A percentile compares a stretch with the other conserved stretches of the same genome.
Conservation (phyloP, 1,284 basidiomycete genomes). For the Austropuccinia psidii region DNA sequence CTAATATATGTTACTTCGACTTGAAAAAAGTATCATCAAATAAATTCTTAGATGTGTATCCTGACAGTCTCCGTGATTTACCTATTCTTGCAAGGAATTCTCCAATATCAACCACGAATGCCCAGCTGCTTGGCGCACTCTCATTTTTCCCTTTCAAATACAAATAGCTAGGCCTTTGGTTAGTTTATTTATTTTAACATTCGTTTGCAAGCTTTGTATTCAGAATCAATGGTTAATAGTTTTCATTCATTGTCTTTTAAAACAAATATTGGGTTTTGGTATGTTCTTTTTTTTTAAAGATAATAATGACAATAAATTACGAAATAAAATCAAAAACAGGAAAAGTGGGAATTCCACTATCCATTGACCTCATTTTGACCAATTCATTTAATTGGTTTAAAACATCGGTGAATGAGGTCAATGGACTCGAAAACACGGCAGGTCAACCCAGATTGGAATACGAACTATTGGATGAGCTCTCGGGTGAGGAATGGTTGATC, state of each 20-base stretch:
- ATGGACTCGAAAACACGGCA: neutral
- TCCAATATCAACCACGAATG: neutral
- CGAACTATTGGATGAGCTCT: neutral
- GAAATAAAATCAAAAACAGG: neutral
- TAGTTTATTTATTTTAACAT: too few relatives aligned
- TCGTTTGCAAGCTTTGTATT: too few relatives aligned
- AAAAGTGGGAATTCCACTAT: constrained; percentile 10
- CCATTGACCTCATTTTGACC: neutral
- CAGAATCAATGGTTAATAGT: too few relatives aligned
- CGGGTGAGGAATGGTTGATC: constrained; percentile 7
- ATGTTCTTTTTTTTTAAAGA: neutral
- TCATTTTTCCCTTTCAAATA: too few relatives aligned
- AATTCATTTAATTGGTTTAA: constrained; percentile 13
- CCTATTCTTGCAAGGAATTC: neutral
- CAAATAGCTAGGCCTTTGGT: too few relatives aligned
- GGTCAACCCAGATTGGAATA: constrained; percentile 1
- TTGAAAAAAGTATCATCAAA: neutral
- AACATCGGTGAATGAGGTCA: too few relatives aligned
- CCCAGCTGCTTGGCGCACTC: too few relatives aligned
- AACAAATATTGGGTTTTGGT: too few relatives aligned
- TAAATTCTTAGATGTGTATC: neutral
- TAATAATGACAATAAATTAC: neutral
- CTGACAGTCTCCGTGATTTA: neutral
- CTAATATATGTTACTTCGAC: neutral
- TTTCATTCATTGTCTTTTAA: too few relatives aligned